A percentile compares a stretch with the other conserved stretches of the same genome.
Conservation (phyloP, 116 monocot genomes). For the Dioscorea cayenensis region DNA sequence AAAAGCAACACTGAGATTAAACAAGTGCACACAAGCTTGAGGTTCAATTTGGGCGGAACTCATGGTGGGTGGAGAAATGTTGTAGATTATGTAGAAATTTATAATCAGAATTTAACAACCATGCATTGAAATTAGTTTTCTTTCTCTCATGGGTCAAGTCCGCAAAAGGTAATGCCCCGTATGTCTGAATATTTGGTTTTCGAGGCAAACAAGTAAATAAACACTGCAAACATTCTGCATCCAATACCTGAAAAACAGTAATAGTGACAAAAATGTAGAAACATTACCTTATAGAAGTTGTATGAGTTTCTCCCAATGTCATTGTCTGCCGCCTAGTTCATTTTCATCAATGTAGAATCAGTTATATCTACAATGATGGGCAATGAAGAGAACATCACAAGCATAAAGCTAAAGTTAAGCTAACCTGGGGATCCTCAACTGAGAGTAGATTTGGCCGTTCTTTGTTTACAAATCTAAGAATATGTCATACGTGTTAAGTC, state of each 20-base stretch:
- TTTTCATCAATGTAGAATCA: constrained; percentile 1
- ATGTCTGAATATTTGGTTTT: too few relatives aligned
- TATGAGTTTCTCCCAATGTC: constrained; percentile 85
- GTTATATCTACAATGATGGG: background rate
- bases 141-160: too few relatives aligned
- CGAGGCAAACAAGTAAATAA: too few relatives aligned
- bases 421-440: constrained; percentile 88
- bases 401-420: constrained; percentile 2
- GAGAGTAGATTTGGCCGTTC: constrained; percentile 67
- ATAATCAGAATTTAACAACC: too few relatives aligned
- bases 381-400: background rate
- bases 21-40: too few relatives aligned
- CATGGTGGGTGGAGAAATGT: too few relatives aligned
- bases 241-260: background rate
- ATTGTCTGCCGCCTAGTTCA: constrained; percentile 60
- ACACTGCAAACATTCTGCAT: too few relatives aligned
- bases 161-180: too few relatives aligned
- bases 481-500: background rate
- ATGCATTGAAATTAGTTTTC: too few relatives aligned
- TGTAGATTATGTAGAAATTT: too few relatives aligned
- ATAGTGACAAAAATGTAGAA: background rate
- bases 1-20: too few relatives aligned
- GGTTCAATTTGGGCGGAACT: too few relatives aligned
- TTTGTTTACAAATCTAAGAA: constrained; percentile 54
- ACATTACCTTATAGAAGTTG: constrained; percentile 77